Base-by-base conservation (phyloP, 257 asterid genomes). In the Solanum pinnatisectum region DNA sequence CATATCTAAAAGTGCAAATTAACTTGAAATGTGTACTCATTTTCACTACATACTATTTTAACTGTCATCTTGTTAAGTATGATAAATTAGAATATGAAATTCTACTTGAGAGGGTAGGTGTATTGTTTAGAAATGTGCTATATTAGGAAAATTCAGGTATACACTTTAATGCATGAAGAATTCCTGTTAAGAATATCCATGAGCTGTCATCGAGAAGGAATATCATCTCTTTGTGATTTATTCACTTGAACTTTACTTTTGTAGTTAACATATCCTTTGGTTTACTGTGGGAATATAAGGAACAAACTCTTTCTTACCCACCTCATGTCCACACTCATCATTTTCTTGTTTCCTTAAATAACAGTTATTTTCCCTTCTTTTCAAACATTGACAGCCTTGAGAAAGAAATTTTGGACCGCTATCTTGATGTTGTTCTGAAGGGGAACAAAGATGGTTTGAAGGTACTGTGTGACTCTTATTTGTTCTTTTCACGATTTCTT, bases 361-460 rank as follows among this genome's bases (percentile, higher is more conserved):
- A 81, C 20, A 30, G 42, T 10, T 49, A 20, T 67, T 65, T 35
- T 32, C 72, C 71, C 71, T 86, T 32, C 87, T 86, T 78, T 87
- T 81, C 72, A 56, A 81, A 30, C 42, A 18, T 32, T 81, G 85
- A 49, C 95, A 97, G 99, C 86, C 90, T 96, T 92, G 99, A 97
- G 98, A 97, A 96, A 91, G 99, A 97, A 93, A 94, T 97, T 91
- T 91, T 93, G 86, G 99, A 96, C 88, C 98, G 99, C 72, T 97
- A 97, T 88, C 98, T 97, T 84, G 99, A 97, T 11, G 95, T 95
- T 88, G 99, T 97, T 91, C 84, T 97, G 90, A 97, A 95, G 93
- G 98, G 99, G 90, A 97, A 97, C 92, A 95, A 90, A 93, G 99
- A 97, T 87, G 99, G 99, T 9, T 89, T 97, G 91, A 97, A 97